phyloP scores from a whole-genome alignment of 768 basidiomycete species.

The Termitomyces sp. region DNA sequence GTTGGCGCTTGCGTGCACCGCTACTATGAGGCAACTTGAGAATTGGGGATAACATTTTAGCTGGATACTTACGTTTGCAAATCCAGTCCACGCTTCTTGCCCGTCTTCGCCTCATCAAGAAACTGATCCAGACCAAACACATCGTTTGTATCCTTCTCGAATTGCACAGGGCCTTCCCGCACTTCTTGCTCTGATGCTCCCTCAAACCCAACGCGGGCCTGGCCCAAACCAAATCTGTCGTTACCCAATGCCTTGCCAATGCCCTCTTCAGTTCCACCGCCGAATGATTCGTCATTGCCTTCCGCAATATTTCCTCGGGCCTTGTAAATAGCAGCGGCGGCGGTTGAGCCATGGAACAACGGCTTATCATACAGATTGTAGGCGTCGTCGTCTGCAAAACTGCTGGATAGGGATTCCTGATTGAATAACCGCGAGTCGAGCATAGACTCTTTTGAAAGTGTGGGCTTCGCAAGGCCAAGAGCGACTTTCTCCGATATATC shows the following conservation, averaged over 20 bases:
- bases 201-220: slow-evolving; percentile 82
- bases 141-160: slow-evolving; percentile 97
- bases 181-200: slow-evolving; percentile 84
- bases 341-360: slow-evolving; percentile 92
- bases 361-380: slow-evolving; percentile 95
- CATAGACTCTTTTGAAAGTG: slow-evolving; percentile 94
- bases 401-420: slow-evolving; percentile 77
- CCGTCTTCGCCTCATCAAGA: slow-evolving; percentile 94
- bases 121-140: slow-evolving; percentile 97
- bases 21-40: slow-evolving; percentile 27
- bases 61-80: slow-evolving; percentile 53
- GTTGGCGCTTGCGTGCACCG: slow-evolving; percentile 62
- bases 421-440: slow-evolving; percentile 97
- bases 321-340: slow-evolving; percentile 99
- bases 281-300: slow-evolving; percentile 88
- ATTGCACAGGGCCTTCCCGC: slow-evolving; percentile 92
- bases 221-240: slow-evolving; percentile 89
- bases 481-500: slow-evolving; percentile 99
- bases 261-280: slow-evolving; percentile 94
- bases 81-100: slow-evolving; percentile 86
- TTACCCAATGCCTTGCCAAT: slow-evolving; percentile 87
- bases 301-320: slow-evolving; percentile 81
- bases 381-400: slow-evolving; percentile 89
- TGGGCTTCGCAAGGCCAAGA: slow-evolving; percentile 95
- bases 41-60: background rate